Conservation (phyloP, 768 basidiomycete species). For the Lactarius tabidus region DNA sequence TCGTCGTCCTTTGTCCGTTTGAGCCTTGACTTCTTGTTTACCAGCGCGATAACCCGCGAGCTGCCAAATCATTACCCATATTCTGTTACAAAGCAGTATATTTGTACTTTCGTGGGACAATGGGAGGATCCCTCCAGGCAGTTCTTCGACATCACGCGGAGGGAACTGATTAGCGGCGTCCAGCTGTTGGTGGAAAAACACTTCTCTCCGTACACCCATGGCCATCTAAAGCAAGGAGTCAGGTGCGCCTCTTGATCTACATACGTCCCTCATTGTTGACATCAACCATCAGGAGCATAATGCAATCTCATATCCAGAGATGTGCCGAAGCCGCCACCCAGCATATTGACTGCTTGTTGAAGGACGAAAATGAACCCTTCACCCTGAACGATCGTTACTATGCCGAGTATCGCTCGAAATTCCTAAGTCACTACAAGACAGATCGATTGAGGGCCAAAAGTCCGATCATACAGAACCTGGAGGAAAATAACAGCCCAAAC, state of each 20-base stretch:
- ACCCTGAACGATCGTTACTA: constrained; percentile 6
- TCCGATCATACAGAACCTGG: not conserved
- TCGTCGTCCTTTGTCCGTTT: not conserved
- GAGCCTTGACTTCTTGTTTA: not conserved
- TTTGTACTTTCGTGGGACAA: constrained; percentile 39
- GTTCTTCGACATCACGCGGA: constrained; percentile 44
- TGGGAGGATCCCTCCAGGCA: constrained; percentile 48
- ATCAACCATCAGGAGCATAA: constrained; percentile 10
- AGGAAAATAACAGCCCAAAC: not conserved
- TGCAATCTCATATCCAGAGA: constrained; percentile 12
- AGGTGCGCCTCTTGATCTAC: constrained; percentile 30
- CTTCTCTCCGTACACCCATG: constrained; percentile 52
- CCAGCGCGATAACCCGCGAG: constrained; percentile 69
- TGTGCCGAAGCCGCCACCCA: constrained; percentile 1
- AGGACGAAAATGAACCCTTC: constrained; percentile 4
- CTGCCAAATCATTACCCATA: constrained; percentile 67
- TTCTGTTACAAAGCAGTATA: constrained; percentile 50
- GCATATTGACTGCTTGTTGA: constrained; percentile 13
- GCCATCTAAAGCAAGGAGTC: constrained; percentile 48
- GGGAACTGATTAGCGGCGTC: constrained; percentile 33
- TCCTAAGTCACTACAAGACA: constrained; percentile 36
- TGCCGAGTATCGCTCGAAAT: constrained; percentile 11
- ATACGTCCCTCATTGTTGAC: not conserved
- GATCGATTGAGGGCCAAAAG: constrained; percentile 17
- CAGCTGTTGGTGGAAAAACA: constrained; percentile 34